phyloP scores from a whole-genome alignment of 2,329 filamentous ascomycete species.

The Trichothecium sympodiale region DNA sequence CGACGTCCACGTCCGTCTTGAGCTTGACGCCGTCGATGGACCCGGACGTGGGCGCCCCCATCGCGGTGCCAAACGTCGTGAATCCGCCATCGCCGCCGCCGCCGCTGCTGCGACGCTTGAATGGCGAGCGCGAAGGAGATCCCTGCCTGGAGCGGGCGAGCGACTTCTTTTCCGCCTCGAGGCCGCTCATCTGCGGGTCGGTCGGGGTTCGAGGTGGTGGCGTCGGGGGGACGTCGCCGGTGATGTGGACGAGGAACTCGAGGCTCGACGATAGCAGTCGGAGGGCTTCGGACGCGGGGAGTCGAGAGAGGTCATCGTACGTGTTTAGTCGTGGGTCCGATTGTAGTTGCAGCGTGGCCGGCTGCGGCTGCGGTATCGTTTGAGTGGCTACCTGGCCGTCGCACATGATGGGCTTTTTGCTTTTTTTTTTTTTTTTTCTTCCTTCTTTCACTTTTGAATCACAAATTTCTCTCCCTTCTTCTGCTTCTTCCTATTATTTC shows the following conservation, averaged over 20 bases:
- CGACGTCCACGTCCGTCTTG: constrained; percentile 15
- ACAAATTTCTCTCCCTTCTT: no score
- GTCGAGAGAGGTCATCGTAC: constrained; percentile 57
- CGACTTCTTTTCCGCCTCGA: constrained; percentile 51
- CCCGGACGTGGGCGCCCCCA: not conserved
- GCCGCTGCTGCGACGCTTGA: not conserved
- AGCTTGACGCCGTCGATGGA: constrained; percentile 45
- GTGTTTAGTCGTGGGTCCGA: constrained; percentile 1
- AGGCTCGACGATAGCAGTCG: constrained; percentile 65
- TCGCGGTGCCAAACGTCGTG: not conserved
- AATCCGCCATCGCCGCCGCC: not conserved
- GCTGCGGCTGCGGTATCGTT: constrained; percentile 11
- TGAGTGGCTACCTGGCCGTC: constrained; percentile 9
- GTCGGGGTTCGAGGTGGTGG: constrained; percentile 54
- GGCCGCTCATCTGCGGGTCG: constrained; percentile 54
- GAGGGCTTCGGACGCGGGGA: constrained; percentile 64
- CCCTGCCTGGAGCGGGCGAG: constrained; percentile 35
- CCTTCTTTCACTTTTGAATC: no score
- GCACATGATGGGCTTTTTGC: not conserved
- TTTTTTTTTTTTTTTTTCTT: not conserved
- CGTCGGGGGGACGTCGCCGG: constrained; percentile 72
- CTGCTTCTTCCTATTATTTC: no score
- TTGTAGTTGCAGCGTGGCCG: constrained; percentile 6
- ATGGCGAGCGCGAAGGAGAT: constrained; percentile 1
- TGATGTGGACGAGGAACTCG: constrained; percentile 59